Evolutionary conservation across 2,329 filamentous ascomycete genomes (phyloP).

Genomic region (Xylariales sp.): DNA sequence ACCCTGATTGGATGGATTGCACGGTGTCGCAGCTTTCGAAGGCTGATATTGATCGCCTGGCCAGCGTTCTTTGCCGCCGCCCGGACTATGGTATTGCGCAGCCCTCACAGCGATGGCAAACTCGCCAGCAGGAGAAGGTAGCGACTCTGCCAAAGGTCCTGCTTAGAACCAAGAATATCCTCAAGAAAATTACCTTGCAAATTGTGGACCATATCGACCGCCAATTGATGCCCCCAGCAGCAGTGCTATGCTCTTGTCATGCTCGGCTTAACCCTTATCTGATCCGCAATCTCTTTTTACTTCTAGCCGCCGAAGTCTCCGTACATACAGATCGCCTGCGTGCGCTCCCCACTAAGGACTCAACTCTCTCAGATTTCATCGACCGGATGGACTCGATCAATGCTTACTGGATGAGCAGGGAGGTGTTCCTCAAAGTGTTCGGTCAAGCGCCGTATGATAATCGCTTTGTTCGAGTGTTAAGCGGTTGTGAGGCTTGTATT

Average conservation of each 20-base stretch:
- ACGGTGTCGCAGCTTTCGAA: slow-evolving; percentile 19
- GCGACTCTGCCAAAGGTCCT: slow-evolving; percentile 21
- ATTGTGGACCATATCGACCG: slow-evolving; percentile 22
- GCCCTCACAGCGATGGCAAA: slow-evolving; percentile 31
- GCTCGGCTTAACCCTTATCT: slow-evolving; percentile 34
- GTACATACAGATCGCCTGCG: slow-evolving; percentile 20
- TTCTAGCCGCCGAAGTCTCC: slow-evolving; percentile 37
- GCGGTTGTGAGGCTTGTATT: slow-evolving; percentile 49
- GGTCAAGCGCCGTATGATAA: slow-evolving; percentile 22
- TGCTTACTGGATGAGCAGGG: slow-evolving; percentile 33
- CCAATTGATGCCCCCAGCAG: slow-evolving; percentile 19
- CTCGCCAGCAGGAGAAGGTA: slow-evolving; percentile 25
- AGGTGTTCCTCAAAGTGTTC: slow-evolving; percentile 30
- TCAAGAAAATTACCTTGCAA: slow-evolving; percentile 27
- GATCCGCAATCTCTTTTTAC: slow-evolving; percentile 37
- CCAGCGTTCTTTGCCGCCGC: slow-evolving; percentile 31
- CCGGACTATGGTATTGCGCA: slow-evolving; percentile 23
- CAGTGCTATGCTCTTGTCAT: slow-evolving; percentile 37
- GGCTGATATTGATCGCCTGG: slow-evolving; percentile 26
- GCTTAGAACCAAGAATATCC: slow-evolving; percentile 19
- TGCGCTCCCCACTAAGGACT: slow-evolving; percentile 15
- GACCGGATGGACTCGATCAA: slow-evolving; percentile 26
- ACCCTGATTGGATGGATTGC: slow-evolving; percentile 12
- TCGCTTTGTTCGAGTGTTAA: slow-evolving; percentile 22
- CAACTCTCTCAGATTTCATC: slow-evolving; percentile 22